Percentiles rank a stretch among this genome's conserved stretches.
phyloP scores from a whole-genome alignment of 331 rosid genomes.

The Phaseolus coccineus region DNA sequence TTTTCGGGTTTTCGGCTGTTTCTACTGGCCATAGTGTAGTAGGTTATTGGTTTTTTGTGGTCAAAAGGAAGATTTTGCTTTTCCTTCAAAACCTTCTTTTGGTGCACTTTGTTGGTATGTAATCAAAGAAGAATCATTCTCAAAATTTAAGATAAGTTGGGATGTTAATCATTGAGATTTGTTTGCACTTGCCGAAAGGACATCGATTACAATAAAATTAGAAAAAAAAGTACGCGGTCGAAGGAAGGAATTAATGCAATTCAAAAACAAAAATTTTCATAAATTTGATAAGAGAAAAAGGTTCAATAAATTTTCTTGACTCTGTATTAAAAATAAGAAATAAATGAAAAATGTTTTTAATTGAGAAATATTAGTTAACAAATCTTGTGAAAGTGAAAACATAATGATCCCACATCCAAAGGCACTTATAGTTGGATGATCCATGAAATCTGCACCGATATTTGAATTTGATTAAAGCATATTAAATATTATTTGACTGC shows the following conservation, averaged over 20 bases:
- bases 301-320: too few species aligned
- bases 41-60: conserved; percentile 33
- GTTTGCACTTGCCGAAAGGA: conserved; percentile 66
- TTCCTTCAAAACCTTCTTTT: conserved; percentile 43
- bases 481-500: conserved; percentile 39
- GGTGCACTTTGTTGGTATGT: conserved; percentile 48
- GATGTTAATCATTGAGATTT: conserved; percentile 58
- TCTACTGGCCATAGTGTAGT: not conserved
- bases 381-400: conserved; percentile 27
- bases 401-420: conserved; percentile 44
- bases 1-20: conserved; percentile 34
- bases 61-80: conserved; percentile 52
- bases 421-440: conserved; percentile 47
- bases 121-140: conserved; percentile 56
- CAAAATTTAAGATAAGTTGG: conserved; percentile 39
- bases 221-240: too few species aligned
- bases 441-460: conserved; percentile 38
- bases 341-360: too few species aligned
- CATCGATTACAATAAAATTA: not conserved
- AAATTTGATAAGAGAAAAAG: too few species aligned
- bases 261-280: too few species aligned
- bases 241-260: too few species aligned
- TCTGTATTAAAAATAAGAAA: too few species aligned
- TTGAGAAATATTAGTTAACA: not conserved
- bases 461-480: conserved; percentile 29